Base-by-base conservation (phyloP, 2,329 filamentous ascomycete genomes). In the Dactylellina leptospora region DNA sequence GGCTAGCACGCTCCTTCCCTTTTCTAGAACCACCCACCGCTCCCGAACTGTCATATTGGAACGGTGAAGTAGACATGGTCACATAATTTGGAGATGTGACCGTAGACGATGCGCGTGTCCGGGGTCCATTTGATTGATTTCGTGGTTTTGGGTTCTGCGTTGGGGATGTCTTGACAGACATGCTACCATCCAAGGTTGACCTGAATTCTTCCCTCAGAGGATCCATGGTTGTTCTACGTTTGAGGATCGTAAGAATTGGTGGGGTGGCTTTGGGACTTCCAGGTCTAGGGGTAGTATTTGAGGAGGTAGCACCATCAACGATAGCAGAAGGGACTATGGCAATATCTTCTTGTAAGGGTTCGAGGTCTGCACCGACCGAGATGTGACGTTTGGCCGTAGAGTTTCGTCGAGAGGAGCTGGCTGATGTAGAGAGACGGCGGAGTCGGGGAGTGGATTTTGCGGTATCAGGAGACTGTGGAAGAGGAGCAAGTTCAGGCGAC, bases 261-360 rank as follows among this genome's bases (percentile, higher is more conserved):
- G 68, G 68, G 8, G 68, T 72, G 16, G 51, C 45, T 36, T 72
- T 72, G 16, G 68, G 68, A 47, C 68, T 72, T n/a, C 68, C 68
- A 3, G 68, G 59, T 33, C 47, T 51, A 13, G 68, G 53, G 6
- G 68, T 63, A 1, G 59, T 64, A 33, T 30, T 51, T 22, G 66
- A 71, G 9, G 68, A 64, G 20, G 45, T 60, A 28, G 28, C 42
- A 27, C 44, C 45, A 20, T 47, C 48, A 10, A 59, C 11, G 5
- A 53, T 58, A 16, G 66, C 16, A 27, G 68, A 72, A 25, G 59
- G 47, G 20, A 59, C 42, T 27, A 55, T 28, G 1, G 54, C 38
- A 16, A 48, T 53, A 40, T 51, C 53, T 50, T 72, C 68, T n/a
- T 60, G 36, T 8, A 72, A 44, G 22, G 68, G 59, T 27, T 64